Evolutionary conservation across 2,329 filamentous ascomycete species (phyloP).

Genomic region (Alternaria alternata): DNA sequence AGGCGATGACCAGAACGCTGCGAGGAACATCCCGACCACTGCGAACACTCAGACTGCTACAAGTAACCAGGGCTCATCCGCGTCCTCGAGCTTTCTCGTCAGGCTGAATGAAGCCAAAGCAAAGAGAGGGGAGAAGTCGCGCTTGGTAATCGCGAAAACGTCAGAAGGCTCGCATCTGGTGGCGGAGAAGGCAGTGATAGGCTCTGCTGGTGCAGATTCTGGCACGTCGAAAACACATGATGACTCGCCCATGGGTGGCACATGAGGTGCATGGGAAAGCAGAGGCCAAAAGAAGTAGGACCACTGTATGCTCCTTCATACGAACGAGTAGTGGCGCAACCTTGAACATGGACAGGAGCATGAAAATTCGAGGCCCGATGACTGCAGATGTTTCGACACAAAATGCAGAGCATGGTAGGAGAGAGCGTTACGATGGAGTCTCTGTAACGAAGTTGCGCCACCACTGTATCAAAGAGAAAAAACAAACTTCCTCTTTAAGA

Average conservation of each 20-base stretch:
- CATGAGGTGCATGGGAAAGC: conserved; percentile 11
- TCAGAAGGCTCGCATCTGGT: conserved; percentile 27
- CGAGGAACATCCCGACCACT: neutral
- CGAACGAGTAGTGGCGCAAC: neutral
- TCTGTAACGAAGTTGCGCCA: neutral
- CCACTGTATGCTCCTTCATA: neutral
- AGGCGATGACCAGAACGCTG: neutral
- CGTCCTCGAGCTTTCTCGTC: conserved; percentile 51
- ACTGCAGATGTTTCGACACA: neutral
- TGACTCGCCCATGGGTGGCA: conserved; percentile 22
- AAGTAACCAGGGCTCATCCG: conserved; percentile 14
- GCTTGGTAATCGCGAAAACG: conserved; percentile 26
- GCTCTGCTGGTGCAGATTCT: neutral
- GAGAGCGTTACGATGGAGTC: neutral
- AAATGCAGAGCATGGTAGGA: neutral
- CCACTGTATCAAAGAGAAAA: too few species aligned
- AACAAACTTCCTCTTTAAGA: too few species aligned
- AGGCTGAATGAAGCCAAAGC: conserved; percentile 53
- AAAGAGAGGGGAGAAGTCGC: conserved; percentile 49
- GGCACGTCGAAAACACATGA: neutral
- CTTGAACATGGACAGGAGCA: neutral
- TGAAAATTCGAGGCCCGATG: neutral
- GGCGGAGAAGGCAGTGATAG: conserved; percentile 2
- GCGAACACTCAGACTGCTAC: conserved; percentile 4
- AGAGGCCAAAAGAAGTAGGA: neutral